Percentiles rank a stretch among this genome's conserved stretches.
These are phyloP conservation scores for Picea glauca DNA, from an alignment of 75 land plant genomes.

Conservation along the genomic window DNA sequence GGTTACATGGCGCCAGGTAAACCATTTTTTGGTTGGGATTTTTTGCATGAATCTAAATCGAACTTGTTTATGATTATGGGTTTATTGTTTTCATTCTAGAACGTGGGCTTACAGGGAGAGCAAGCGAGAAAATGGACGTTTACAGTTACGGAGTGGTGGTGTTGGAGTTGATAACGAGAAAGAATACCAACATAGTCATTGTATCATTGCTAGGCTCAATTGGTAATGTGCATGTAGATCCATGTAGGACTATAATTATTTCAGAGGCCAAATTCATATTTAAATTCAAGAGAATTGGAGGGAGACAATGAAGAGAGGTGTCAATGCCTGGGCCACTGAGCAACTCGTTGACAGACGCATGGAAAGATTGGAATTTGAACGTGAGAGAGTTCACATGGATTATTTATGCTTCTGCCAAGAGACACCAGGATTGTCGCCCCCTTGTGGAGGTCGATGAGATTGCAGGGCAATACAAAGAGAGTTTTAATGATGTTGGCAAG, in stretches of 20 bases:
- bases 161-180: no score
- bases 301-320: constrained; percentile 7
- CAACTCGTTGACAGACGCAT: constrained; percentile 37
- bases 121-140: no score
- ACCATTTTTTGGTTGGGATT: no score
- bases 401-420: constrained; percentile 7
- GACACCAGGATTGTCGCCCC: constrained; percentile 20
- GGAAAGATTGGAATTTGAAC: constrained; percentile 26
- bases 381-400: constrained; percentile 15
- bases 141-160: no score
- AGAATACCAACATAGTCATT: no score
- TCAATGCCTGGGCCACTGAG: constrained; percentile 32
- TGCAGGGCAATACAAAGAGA: constrained; percentile 89
- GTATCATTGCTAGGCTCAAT: constrained; percentile 10
- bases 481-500: constrained; percentile 72
- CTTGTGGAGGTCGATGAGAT: constrained; percentile 54
- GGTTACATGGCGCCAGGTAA: no score
- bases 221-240: not conserved
- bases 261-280: constrained; percentile 12
- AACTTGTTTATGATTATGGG: no score
- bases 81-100: no score
- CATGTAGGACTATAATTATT: not conserved
- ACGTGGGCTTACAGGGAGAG: no score
- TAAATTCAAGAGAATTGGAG: not conserved
- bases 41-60: no score